Percentiles rank a stretch among this genome's conserved stretches.
Conservation (phyloP, 2,329 filamentous ascomycete genomes). For the Fusarium anguioides region DNA sequence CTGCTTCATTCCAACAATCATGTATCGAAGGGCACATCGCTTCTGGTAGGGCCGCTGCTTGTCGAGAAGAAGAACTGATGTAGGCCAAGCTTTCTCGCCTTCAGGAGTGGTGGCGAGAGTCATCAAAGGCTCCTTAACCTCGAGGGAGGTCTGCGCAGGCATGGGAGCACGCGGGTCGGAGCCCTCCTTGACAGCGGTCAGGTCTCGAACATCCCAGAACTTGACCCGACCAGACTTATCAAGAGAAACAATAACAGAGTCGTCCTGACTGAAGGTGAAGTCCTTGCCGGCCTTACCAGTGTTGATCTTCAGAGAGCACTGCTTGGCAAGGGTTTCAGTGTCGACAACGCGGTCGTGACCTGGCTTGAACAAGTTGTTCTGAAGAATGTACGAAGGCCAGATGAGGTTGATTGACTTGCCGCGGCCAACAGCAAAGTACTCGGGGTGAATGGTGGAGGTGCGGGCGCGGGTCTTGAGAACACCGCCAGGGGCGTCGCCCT, state of each 20-base stretch:
- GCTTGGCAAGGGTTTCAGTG: constrained; percentile 85
- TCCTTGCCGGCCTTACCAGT: constrained; percentile 99
- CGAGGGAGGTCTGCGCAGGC: constrained; percentile 69
- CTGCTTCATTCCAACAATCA: constrained; percentile 98
- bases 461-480: constrained; percentile 96
- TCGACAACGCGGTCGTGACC: constrained; percentile 78
- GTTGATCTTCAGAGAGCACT: constrained; percentile 91
- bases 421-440: constrained; percentile 94
- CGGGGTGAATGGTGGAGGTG: constrained; percentile 86
- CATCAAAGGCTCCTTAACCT: constrained; percentile 87
- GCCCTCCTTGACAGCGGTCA: constrained; percentile 67
- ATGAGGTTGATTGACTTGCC: constrained; percentile 97
- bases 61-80: constrained; percentile 94
- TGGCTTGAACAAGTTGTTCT: constrained; percentile 71
- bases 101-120: constrained; percentile 88
- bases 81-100: constrained; percentile 95
- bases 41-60: constrained; percentile 95
- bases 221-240: constrained; percentile 97
- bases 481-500: constrained; percentile 90
- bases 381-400: constrained; percentile 72
- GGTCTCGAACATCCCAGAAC: constrained; percentile 95
- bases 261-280: constrained; percentile 97
- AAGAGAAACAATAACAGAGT: constrained; percentile 91
- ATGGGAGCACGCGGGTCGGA: constrained; percentile 63
- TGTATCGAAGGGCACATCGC: constrained; percentile 88